Percentiles rank a stretch among this genome's conserved stretches.
Evolutionary conservation across 1,139 yeast species (phyloP).

Genomic region (Suhomyces terraborum): DNA sequence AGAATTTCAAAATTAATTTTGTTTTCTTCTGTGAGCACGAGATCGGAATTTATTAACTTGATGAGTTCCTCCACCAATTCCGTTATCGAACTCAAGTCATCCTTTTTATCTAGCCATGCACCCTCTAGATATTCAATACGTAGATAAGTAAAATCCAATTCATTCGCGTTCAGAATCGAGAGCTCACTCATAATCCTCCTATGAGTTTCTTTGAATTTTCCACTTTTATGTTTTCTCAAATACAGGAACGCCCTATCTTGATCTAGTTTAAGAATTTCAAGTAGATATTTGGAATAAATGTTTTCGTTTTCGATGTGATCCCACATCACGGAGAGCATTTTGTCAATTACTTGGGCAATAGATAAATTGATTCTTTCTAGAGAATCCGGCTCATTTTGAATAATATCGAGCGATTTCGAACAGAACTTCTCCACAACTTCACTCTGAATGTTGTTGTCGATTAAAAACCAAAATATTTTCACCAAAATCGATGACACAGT

Average conservation of each 20-base stretch:
- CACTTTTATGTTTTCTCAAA: constrained; percentile 31
- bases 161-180: constrained; percentile 23
- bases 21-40: constrained; percentile 22
- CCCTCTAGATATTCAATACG: constrained; percentile 43
- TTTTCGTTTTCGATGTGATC: constrained; percentile 25
- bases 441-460: not conserved
- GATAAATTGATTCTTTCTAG: constrained; percentile 1
- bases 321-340: constrained; percentile 19
- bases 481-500: constrained; percentile 7
- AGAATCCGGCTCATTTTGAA: constrained; percentile 2
- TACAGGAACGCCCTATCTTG: constrained; percentile 33
- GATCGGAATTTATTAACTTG: constrained; percentile 12
- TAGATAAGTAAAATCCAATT: constrained; percentile 29
- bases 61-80: constrained; percentile 21
- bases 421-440: constrained; percentile 14
- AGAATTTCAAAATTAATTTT: constrained; percentile 30
- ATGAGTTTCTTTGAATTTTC: constrained; percentile 32
- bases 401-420: constrained; percentile 8
- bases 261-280: constrained; percentile 34
- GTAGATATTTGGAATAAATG: constrained; percentile 28
- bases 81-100: constrained; percentile 8
- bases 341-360: constrained; percentile 12
- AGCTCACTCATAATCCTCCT: constrained; percentile 36
- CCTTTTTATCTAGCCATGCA: constrained; percentile 23
- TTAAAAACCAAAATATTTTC: not conserved